Conservation (phyloP, 768 basidiomycete genomes). For the Termitomyces bulborhizus region DNA sequence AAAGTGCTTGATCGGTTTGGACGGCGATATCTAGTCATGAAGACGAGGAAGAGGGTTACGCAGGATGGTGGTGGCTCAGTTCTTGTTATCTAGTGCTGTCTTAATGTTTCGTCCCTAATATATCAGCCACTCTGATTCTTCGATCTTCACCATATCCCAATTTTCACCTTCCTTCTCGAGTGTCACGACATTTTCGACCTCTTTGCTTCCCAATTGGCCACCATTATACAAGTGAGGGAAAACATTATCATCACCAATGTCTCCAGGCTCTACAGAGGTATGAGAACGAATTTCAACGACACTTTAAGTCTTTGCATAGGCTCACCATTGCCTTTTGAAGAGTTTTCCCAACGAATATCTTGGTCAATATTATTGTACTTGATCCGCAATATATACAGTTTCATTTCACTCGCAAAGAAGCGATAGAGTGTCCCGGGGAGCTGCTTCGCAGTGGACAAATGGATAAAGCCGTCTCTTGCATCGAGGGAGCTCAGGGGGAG, state of each 20-base stretch:
- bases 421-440: slow-evolving; percentile 36
- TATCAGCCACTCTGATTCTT: slow-evolving; percentile 23
- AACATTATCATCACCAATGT: slow-evolving; percentile 35
- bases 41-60: slow-evolving; percentile 57
- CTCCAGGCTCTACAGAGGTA: slow-evolving; percentile 29
- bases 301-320: not conserved
- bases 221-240: slow-evolving; percentile 54
- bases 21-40: slow-evolving; percentile 51
- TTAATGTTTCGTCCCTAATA: slow-evolving; percentile 18
- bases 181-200: slow-evolving; percentile 35
- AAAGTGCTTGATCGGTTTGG: slow-evolving; percentile 41
- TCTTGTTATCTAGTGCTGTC: slow-evolving; percentile 26
- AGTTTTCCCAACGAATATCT: slow-evolving; percentile 44
- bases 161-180: slow-evolving; percentile 18
- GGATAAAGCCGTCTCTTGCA: slow-evolving; percentile 40
- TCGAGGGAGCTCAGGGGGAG: slow-evolving; percentile 50
- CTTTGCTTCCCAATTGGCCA: slow-evolving; percentile 32
- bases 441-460: slow-evolving; percentile 50
- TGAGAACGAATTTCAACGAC: not conserved
- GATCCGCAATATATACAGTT: slow-evolving; percentile 38
- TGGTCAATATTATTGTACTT: slow-evolving; percentile 31
- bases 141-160: slow-evolving; percentile 25
- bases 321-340: slow-evolving; percentile 25
- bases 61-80: slow-evolving; percentile 61
- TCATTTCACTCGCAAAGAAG: slow-evolving; percentile 37